These are phyloP conservation scores for Antrodiella citrinella DNA, from an alignment of 768 basidiomycete species.

Conservation along the genomic window DNA sequence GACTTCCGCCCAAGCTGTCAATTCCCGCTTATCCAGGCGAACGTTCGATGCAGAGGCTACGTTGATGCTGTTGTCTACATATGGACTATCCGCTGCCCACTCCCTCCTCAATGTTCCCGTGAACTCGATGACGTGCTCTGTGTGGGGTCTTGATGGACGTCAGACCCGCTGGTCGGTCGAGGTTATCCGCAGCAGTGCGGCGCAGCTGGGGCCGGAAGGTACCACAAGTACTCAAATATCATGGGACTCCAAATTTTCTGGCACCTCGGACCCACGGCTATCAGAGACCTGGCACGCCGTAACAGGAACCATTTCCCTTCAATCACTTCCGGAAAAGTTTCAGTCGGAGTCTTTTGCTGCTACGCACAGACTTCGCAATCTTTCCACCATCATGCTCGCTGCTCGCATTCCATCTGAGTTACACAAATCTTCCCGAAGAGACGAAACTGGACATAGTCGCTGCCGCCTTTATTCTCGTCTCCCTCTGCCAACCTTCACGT, in stretches of 20 bases:
- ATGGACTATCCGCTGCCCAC: background rate
- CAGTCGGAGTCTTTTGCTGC: background rate
- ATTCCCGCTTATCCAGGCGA: background rate
- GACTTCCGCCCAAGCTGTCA: background rate
- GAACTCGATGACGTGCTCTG: background rate
- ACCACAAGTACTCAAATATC: background rate
- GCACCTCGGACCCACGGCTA: background rate
- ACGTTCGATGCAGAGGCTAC: background rate
- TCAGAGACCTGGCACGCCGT: background rate
- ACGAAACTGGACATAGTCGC: slow-evolving; percentile 3
- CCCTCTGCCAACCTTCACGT: slow-evolving; percentile 31
- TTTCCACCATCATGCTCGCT: slow-evolving; percentile 23
- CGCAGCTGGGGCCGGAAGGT: background rate
- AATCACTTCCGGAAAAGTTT: background rate
- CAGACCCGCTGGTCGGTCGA: background rate
- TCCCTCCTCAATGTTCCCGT: background rate
- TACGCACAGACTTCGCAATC: slow-evolving; percentile 19
- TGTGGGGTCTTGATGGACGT: background rate
- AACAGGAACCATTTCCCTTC: background rate
- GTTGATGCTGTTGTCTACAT: background rate
- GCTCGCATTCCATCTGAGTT: no score
- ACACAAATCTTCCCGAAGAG: background rate
- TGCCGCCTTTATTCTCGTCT: slow-evolving; percentile 13
- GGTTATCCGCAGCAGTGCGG: background rate
- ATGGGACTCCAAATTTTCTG: no score